A percentile compares a stretch with the other conserved stretches of the same genome.
These are phyloP conservation scores for Moesziomyces sp. DNA, from an alignment of 1,284 basidiomycete genomes.

Conservation along the genomic window DNA sequence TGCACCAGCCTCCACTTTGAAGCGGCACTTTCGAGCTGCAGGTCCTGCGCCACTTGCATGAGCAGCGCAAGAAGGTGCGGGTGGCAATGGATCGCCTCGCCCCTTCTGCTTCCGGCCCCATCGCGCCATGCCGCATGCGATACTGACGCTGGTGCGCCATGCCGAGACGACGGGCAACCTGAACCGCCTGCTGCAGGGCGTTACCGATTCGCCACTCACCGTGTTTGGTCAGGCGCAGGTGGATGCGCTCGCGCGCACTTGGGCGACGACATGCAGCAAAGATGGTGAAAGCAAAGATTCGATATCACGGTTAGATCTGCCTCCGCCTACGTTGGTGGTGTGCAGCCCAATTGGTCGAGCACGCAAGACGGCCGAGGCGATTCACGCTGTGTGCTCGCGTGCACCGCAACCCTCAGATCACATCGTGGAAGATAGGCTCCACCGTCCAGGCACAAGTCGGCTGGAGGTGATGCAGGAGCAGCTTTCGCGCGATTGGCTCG, in stretches of 20 bases:
- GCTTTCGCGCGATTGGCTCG: neutral
- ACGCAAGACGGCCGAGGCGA: conserved; percentile 49
- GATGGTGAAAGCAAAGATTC: neutral
- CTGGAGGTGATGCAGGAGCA: neutral
- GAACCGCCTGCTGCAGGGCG: conserved; percentile 60
- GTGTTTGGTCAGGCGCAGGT: conserved; percentile 55
- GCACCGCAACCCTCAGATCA: neutral
- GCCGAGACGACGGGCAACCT: conserved; percentile 62
- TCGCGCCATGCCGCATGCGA: conserved; percentile 31
- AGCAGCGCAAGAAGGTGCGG: too few species aligned
- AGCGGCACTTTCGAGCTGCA: too few species aligned
- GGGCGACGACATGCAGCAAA: conserved; percentile 11
- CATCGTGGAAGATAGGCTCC: conserved; percentile 6
- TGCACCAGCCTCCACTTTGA: too few species aligned
- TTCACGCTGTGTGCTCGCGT: conserved; percentile 24
- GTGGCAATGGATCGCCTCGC: too few species aligned
- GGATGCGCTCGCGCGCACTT: conserved; percentile 36
- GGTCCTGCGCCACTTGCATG: too few species aligned
- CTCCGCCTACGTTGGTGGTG: conserved; percentile 48
- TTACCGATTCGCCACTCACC: conserved; percentile 59
- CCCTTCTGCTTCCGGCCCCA: too few species aligned
- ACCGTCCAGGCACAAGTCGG: neutral
- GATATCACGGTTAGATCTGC: conserved; percentile 23
- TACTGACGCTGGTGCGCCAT: conserved; percentile 61
- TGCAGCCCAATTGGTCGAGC: conserved; percentile 57